These are phyloP conservation scores for Naganishia sp. DNA, from an alignment of 1,284 basidiomycete species.

Conservation along the genomic window DNA sequence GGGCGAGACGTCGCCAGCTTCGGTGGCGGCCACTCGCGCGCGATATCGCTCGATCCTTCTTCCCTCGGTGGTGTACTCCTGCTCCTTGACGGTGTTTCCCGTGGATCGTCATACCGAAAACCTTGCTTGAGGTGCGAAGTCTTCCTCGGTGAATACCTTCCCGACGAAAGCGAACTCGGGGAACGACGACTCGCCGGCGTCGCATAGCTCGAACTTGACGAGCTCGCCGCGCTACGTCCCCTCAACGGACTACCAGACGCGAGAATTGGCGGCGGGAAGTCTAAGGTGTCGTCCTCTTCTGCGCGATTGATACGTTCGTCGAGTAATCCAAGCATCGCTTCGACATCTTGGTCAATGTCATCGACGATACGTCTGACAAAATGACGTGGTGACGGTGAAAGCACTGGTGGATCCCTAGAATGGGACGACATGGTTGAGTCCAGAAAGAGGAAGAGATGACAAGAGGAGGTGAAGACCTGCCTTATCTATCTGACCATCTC, in stretches of 20 bases:
- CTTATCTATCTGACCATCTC: background rate
- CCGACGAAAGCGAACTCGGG: background rate
- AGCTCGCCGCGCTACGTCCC: background rate
- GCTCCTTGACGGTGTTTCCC: background rate
- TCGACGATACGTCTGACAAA: slow-evolving; percentile 22
- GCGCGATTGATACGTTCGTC: slow-evolving; percentile 1
- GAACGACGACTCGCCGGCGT: slow-evolving; percentile 4
- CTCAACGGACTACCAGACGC: slow-evolving; percentile 1
- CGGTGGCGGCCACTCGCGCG: background rate
- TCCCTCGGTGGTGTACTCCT: slow-evolving; percentile 15
- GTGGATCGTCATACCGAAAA: background rate
- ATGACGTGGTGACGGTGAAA: slow-evolving; percentile 6
- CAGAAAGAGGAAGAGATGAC: background rate
- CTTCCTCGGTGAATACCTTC: background rate
- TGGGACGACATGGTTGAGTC: slow-evolving; percentile 3
- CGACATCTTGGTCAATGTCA: slow-evolving; percentile 31
- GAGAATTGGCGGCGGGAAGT: slow-evolving; percentile 23
- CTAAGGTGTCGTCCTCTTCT: background rate
- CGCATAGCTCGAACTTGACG: background rate
- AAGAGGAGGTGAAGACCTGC: background rate
- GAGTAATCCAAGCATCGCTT: slow-evolving; percentile 24
- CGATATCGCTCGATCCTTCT: background rate
- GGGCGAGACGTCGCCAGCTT: background rate
- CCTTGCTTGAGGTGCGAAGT: slow-evolving; percentile 8
- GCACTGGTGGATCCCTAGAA: slow-evolving; percentile 1